phyloP scores from a whole-genome alignment of 2,329 filamentous ascomycete genomes.

The Penicillium sp. region DNA sequence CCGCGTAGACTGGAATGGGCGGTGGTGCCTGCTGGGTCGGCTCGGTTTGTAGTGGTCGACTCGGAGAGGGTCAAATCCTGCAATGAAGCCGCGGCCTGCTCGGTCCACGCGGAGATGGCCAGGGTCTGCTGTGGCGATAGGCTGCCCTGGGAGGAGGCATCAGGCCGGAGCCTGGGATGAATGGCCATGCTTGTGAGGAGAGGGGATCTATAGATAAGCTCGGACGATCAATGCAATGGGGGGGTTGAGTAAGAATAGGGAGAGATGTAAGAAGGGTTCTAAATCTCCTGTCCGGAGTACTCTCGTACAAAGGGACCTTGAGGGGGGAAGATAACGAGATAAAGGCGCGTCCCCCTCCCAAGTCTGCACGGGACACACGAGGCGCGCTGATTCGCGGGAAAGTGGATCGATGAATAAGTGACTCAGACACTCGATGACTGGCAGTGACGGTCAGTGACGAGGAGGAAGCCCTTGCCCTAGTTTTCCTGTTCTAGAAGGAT shows the following conservation, averaged over 20 bases:
- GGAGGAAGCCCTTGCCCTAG: conserved; percentile 28
- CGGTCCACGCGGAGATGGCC: conserved; percentile 71
- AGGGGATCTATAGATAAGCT: background rate
- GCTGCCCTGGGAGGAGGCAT: conserved; percentile 28
- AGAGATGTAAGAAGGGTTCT: conserved; percentile 7
- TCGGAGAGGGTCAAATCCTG: conserved; percentile 41
- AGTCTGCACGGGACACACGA: conserved; percentile 26
- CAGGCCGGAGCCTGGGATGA: conserved; percentile 41
- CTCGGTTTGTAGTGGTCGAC: conserved; percentile 20
- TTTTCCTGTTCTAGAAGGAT: conserved; percentile 19
- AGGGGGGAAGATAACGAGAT: conserved; percentile 23
- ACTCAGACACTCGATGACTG: background rate
- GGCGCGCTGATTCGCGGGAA: conserved; percentile 27
- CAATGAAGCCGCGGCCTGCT: conserved; percentile 47
- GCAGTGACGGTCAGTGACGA: background rate
- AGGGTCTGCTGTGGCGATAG: conserved; percentile 49
- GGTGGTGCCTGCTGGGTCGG: conserved; percentile 59
- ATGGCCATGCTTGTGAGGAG: conserved; percentile 44
- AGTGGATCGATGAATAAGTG: conserved; percentile 2
- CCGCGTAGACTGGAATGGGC: conserved; percentile 54
- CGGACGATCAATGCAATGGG: background rate
- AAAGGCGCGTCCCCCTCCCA: conserved; percentile 19
- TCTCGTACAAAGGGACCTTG: conserved; percentile 12
- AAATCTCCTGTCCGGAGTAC: too few species aligned
- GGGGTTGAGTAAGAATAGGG: conserved; percentile 9